Evolutionary conservation across 805 yeast genomes (phyloP).

Genomic region (Candida patagonica): DNA sequence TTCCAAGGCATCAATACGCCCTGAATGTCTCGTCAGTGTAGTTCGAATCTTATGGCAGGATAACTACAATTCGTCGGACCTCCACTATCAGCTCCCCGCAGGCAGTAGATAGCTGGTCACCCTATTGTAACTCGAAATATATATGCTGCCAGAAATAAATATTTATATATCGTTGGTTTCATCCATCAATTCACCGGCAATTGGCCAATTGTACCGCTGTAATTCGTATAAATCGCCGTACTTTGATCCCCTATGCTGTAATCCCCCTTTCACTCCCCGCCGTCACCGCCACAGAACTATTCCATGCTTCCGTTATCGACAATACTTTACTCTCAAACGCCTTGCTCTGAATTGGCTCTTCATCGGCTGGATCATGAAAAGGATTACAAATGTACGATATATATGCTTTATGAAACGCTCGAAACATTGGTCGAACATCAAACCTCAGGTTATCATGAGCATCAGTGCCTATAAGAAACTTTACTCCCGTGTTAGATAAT

Average conservation of each 20-base stretch:
- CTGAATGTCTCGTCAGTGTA: too few species aligned
- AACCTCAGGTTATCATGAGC: slow-evolving; percentile 18
- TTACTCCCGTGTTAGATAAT: slow-evolving; percentile 26
- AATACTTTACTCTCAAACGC: slow-evolving; percentile 21
- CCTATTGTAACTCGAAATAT: too few species aligned
- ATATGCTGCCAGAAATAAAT: too few species aligned
- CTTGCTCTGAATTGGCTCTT: slow-evolving; percentile 17
- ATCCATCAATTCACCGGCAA: too few species aligned
- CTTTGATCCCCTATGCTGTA: background rate
- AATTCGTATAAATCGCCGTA: too few species aligned
- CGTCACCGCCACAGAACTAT: slow-evolving; percentile 5
- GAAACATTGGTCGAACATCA: slow-evolving; percentile 18
- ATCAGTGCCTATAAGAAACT: slow-evolving; percentile 25
- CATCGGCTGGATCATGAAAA: slow-evolving; percentile 17
- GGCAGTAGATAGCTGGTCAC: too few species aligned
- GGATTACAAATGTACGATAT: slow-evolving; percentile 27
- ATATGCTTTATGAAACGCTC: slow-evolving; percentile 22
- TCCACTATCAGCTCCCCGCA: too few species aligned
- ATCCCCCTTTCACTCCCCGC: background rate
- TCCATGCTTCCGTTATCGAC: slow-evolving; percentile 18
- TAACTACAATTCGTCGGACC: too few species aligned
- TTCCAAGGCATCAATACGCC: too few species aligned
- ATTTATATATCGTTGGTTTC: too few species aligned
- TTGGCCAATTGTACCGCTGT: too few species aligned
- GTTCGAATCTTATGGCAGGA: too few species aligned